Evolutionary conservation across 495 filamentous ascomycete species (phyloP).

Genomic region (Aeminium ludgeri): DNA sequence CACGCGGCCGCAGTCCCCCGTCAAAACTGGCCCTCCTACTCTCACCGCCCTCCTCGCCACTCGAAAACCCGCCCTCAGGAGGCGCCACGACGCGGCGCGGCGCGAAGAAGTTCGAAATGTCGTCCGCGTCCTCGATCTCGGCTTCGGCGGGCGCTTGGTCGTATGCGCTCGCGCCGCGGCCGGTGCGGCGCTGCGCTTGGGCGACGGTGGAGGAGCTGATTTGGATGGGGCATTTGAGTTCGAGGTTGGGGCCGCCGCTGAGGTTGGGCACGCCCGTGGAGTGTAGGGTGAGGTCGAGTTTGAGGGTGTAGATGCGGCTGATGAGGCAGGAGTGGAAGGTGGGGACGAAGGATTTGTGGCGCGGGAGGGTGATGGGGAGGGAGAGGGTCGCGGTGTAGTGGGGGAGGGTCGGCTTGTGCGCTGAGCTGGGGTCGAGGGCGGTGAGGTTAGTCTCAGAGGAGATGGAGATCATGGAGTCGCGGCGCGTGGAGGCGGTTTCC

Average conservation of each 20-base stretch:
- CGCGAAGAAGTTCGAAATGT: slow-evolving; percentile 11
- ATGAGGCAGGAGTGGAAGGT: slow-evolving; percentile 81
- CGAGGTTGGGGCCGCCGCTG: slow-evolving; percentile 33
- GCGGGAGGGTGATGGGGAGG: slow-evolving; percentile 60
- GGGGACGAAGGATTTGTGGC: slow-evolving; percentile 56
- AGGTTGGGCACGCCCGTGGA: slow-evolving; percentile 30
- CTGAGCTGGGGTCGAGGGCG: slow-evolving; percentile 27
- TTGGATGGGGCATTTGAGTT: slow-evolving; percentile 62
- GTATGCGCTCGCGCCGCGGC: too few species aligned
- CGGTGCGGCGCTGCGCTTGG: background rate
- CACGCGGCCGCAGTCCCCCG: too few species aligned
- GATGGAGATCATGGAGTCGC: slow-evolving; percentile 40
- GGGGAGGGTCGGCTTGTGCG: slow-evolving; percentile 20
- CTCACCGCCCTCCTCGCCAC: too few species aligned
- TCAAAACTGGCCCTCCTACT: too few species aligned
- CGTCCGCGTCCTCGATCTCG: slow-evolving; percentile 8
- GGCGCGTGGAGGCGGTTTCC: slow-evolving; percentile 25
- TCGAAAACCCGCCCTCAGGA: background rate
- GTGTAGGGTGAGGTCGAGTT: slow-evolving; percentile 46
- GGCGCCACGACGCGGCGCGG: slow-evolving; percentile 2
- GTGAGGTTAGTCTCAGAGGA: slow-evolving; percentile 4
- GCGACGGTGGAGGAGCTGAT: slow-evolving; percentile 28
- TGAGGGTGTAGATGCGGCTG: slow-evolving; percentile 61
- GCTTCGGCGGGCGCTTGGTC: background rate
- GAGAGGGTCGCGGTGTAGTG: slow-evolving; percentile 54